Evolutionary conservation across 371 early-diverging fungal species (phyloP), one percentile per base, ranked within the genome.

Genomic region (Chytridium lagenaria): DNA sequence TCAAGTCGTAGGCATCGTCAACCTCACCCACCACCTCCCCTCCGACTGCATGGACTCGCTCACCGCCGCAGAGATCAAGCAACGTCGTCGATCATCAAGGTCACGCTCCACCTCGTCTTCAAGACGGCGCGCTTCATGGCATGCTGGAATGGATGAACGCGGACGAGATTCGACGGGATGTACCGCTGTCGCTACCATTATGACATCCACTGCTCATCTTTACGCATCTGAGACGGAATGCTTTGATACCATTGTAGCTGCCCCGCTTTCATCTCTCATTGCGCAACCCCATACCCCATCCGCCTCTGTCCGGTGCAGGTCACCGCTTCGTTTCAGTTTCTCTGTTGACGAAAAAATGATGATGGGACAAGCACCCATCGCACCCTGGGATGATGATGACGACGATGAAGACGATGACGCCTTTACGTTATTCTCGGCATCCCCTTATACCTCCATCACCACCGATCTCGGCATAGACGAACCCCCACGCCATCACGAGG

Each of bases 251-350:
- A n/a, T n/a, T n/a, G n/a, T n/a, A n/a, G n/a, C n/a, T n/a, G n/a
- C n/a, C n/a, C n/a, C n/a, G n/a, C n/a, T n/a, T n/a, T n/a, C n/a
- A n/a, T n/a, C n/a, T n/a, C n/a, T n/a, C n/a, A n/a, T n/a, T n/a
- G n/a, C n/a, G n/a, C n/a, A n/a, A n/a, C n/a, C n/a, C n/a, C n/a
- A n/a, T n/a, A n/a, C n/a, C n/a, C n/a, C n/a, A n/a, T n/a, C n/a
- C n/a, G n/a, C n/a, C n/a, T 55, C 57, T 7, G 57, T 55, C 10
- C 22, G 57, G 26, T 55, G 57, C 23, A 19, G 57, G 57, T 55
- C 57, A 7, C 57, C 57, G 26, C 23, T 55, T 7, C 7, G 57
- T 7, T 55, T 55, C 23, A 10, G 57, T 5, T 26, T 55, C 26
- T 26, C 26, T 55, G 57, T 30, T 26, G 26, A 23, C 26, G 57